Evolutionary conservation across 2,329 filamentous ascomycete species (phyloP).

Genomic region (Exophiala calicioides): DNA sequence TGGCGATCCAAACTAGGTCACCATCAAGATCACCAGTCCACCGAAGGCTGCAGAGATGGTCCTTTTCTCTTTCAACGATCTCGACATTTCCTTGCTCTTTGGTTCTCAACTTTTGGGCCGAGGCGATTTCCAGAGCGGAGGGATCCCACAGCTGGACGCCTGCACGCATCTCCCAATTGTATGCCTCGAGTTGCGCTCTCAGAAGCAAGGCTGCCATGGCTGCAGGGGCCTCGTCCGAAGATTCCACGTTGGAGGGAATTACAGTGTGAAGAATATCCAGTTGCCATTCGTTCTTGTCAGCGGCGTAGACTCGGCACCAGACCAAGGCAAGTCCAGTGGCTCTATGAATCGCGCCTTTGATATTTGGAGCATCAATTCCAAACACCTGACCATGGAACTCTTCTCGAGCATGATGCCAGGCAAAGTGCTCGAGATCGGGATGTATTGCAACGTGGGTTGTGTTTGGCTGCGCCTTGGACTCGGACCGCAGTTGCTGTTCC

Average conservation of each 20-base stretch:
- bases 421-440: constrained; percentile 67
- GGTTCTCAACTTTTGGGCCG: constrained; percentile 37
- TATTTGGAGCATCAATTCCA: constrained; percentile 49
- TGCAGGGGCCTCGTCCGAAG: constrained; percentile 5
- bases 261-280: constrained; percentile 45
- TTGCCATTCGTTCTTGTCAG: constrained; percentile 39
- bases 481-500: constrained; percentile 56
- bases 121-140: constrained; percentile 52
- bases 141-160: constrained; percentile 85
- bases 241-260: constrained; percentile 43
- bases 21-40: constrained; percentile 45
- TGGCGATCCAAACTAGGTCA: constrained; percentile 49
- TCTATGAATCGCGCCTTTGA: constrained; percentile 66
- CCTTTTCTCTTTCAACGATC: constrained; percentile 48
- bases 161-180: constrained; percentile 64
- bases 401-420: constrained; percentile 80
- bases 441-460: constrained; percentile 64
- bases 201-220: constrained; percentile 64
- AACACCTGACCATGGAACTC: constrained; percentile 71
- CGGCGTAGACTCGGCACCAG: constrained; percentile 40
- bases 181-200: constrained; percentile 69
- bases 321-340: constrained; percentile 40
- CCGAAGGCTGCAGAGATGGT: constrained; percentile 48
- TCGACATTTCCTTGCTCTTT: constrained; percentile 35
- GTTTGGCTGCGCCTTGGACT: constrained; percentile 42